Percentiles rank a stretch among this genome's conserved stretches.
Conservation (phyloP, 192 early-diverging fungal genomes). For the Blastocladiella britannica region DNA sequence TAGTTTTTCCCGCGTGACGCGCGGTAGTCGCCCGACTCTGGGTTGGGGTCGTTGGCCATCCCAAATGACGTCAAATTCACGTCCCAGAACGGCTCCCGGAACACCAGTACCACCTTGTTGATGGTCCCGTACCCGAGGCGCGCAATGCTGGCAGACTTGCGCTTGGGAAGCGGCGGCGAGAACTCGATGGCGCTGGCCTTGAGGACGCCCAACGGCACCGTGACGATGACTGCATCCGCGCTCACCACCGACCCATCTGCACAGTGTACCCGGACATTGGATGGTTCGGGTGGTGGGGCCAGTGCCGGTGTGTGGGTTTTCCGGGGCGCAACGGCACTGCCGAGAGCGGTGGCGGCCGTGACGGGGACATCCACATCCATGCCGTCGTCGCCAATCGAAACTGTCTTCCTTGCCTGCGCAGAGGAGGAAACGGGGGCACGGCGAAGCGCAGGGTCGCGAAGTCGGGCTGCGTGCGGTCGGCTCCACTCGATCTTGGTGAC, state of each 20-base stretch:
- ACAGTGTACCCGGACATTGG: conserved; percentile 9
- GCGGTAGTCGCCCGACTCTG: background rate
- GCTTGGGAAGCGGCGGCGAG: conserved; percentile 8
- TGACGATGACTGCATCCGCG: conserved; percentile 8
- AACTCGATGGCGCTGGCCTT: conserved; percentile 12
- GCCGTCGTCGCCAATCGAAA: too few relatives aligned
- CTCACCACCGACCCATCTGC: conserved; percentile 4
- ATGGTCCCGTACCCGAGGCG: conserved; percentile 10
- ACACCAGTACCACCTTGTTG: background rate
- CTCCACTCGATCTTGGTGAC: conserved; percentile 10
- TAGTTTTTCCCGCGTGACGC: background rate
- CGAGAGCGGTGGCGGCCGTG: too few relatives aligned
- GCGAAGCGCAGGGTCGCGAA: too few relatives aligned
- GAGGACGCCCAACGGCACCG: conserved; percentile 15
- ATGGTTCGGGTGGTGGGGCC: background rate
- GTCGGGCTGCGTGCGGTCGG: too few relatives aligned
- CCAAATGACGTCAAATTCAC: background rate
- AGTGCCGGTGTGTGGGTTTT: background rate
- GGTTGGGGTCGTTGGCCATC: background rate
- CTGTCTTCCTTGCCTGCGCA: too few relatives aligned
- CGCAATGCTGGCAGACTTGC: conserved; percentile 11
- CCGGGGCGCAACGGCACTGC: too few relatives aligned
- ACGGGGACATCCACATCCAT: too few relatives aligned
- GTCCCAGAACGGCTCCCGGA: background rate
- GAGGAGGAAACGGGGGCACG: too few relatives aligned